A percentile compares a stretch with the other conserved stretches of the same genome.
phyloP scores from a whole-genome alignment of 2,329 filamentous ascomycete genomes.

The Dothideomycetidae sp. region DNA sequence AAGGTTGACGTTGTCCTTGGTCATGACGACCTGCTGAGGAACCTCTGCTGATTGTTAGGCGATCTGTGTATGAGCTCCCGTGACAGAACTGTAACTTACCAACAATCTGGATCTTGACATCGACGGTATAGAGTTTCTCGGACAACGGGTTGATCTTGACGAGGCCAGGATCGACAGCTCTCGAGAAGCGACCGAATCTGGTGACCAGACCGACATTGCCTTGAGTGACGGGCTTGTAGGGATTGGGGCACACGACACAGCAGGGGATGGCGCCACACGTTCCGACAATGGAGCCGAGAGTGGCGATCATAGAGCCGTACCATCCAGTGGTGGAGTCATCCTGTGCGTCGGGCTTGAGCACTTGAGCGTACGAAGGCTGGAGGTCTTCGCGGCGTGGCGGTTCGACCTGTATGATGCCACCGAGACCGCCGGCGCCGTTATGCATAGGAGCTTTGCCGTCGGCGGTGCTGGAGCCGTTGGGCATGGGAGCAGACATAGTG shows the following conservation, averaged over 20 bases:
- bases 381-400: conserved; percentile 73
- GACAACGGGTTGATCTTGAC: conserved; percentile 95
- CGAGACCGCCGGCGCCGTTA: conserved; percentile 14
- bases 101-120: conserved; percentile 98
- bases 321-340: conserved; percentile 64
- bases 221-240: conserved; percentile 82
- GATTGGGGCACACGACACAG: conserved; percentile 86
- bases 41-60: conserved; percentile 45
- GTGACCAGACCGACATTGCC: conserved; percentile 92
- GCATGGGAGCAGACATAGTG: conserved; percentile 7
- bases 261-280: conserved; percentile 76
- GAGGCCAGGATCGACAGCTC: conserved; percentile 88
- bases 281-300: conserved; percentile 60
- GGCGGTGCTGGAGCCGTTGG: neutral
- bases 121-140: conserved; percentile 77
- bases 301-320: conserved; percentile 80
- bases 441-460: conserved; percentile 26
- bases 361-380: conserved; percentile 64
- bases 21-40: conserved; percentile 95
- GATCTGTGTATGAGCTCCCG: too few species aligned
- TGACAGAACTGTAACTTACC: conserved; percentile 31
- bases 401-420: conserved; percentile 45
- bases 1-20: conserved; percentile 95
- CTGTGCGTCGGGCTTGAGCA: conserved; percentile 46
- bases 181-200: conserved; percentile 88